These are phyloP conservation scores for Boeremia lycopersici DNA, from an alignment of 2,329 filamentous ascomycete genomes.

Conservation along the genomic window DNA sequence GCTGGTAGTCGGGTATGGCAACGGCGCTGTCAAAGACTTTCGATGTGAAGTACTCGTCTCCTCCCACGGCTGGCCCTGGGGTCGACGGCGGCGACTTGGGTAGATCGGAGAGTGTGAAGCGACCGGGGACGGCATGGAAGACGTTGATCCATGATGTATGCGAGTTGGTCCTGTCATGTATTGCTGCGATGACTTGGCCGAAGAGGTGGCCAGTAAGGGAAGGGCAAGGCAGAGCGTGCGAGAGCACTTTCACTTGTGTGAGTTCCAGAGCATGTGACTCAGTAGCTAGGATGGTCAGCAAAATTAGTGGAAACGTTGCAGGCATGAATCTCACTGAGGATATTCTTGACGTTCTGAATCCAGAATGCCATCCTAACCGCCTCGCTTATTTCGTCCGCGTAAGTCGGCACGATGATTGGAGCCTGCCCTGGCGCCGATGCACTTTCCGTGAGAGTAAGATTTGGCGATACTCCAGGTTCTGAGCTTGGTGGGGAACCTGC, in stretches of 20 bases:
- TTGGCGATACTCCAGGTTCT: conserved; percentile 44
- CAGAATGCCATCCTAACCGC: conserved; percentile 37
- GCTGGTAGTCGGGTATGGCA: conserved; percentile 63
- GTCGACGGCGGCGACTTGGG: conserved; percentile 68
- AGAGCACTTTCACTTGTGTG: conserved; percentile 61
- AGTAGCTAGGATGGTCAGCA: conserved; percentile 33
- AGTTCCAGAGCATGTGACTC: conserved; percentile 40
- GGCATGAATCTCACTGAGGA: conserved; percentile 39
- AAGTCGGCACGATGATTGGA: conserved; percentile 35
- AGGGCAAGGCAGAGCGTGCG: conserved; percentile 65
- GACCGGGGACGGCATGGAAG: conserved; percentile 66
- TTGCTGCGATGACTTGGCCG: conserved; percentile 59
- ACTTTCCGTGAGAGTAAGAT: conserved; percentile 27
- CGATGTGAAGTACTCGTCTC: conserved; percentile 66
- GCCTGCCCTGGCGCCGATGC: conserved; percentile 30
- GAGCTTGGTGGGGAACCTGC: conserved; percentile 50
- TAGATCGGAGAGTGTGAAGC: conserved; percentile 66
- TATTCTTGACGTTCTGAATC: conserved; percentile 38
- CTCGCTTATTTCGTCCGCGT: conserved; percentile 28
- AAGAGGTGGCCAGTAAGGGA: conserved; percentile 59
- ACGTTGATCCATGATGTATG: conserved; percentile 67
- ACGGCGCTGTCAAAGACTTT: conserved; percentile 68
- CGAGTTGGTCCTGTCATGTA: conserved; percentile 60
- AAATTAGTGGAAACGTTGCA: neutral
- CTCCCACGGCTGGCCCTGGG: conserved; percentile 57